These are phyloP conservation scores for Coelastrella sp. DNA, from an alignment of 139 green algal species.

Conservation along the genomic window DNA sequence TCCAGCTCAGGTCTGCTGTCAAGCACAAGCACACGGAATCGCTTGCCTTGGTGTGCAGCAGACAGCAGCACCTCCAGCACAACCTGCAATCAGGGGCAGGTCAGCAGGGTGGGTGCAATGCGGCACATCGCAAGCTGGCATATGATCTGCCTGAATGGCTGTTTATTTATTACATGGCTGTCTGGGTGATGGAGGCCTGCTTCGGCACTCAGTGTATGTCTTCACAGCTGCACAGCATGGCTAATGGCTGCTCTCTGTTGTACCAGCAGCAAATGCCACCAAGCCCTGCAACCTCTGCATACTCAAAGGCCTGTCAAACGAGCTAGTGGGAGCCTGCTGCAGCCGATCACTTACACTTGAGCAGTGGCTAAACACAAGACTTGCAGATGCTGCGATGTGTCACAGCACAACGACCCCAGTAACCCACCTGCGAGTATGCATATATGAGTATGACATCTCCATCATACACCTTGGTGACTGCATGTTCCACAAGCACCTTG, in stretches of 20 bases:
- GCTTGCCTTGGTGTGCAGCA: constrained; percentile 57
- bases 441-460: constrained; percentile 96
- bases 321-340: too few relatives aligned
- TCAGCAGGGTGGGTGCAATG: not conserved
- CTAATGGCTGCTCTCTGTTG: too few relatives aligned
- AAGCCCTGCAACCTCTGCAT: too few relatives aligned
- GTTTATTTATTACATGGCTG: not conserved
- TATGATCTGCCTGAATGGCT: not conserved
- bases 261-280: too few relatives aligned
- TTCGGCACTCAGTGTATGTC: too few relatives aligned
- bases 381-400: not conserved
- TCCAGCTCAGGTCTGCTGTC: constrained; percentile 88
- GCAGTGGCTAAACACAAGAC: not conserved
- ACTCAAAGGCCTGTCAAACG: too few relatives aligned
- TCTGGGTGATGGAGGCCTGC: too few relatives aligned
- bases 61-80: constrained; percentile 54
- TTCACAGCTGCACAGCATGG: too few relatives aligned
- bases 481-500: constrained; percentile 77
- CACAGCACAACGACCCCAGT: not conserved
- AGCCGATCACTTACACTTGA: not conserved
- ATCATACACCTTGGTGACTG: constrained; percentile 81
- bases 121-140: too few relatives aligned
- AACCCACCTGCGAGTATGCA: constrained; percentile 73
- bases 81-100: constrained; percentile 7
- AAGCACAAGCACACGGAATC: constrained; percentile 88